Evolutionary conservation across 371 early-diverging fungal species (phyloP).

Genomic region (Nematocida minor): DNA sequence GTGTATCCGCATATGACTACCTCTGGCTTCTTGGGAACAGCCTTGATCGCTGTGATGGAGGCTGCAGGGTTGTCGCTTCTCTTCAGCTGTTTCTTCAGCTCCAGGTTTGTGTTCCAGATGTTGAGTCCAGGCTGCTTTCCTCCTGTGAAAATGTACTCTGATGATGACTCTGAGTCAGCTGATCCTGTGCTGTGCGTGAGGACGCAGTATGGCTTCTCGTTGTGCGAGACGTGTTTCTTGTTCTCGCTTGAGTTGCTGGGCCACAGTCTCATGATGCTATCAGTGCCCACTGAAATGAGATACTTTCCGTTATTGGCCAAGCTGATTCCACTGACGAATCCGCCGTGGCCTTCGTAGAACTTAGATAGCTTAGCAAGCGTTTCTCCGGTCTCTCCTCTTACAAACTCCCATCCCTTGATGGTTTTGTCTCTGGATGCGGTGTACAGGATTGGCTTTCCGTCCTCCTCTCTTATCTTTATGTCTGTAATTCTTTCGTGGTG

Average conservation of each 20-base stretch:
- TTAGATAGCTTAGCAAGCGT: slow-evolving; percentile 41
- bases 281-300: slow-evolving; percentile 57
- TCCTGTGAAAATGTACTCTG: slow-evolving; percentile 58
- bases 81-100: slow-evolving; percentile 37
- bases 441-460: slow-evolving; percentile 38
- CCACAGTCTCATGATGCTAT: slow-evolving; percentile 53
- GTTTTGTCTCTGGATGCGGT: slow-evolving; percentile 59
- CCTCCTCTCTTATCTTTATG: slow-evolving; percentile 36
- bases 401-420: slow-evolving; percentile 51
- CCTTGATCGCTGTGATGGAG: slow-evolving; percentile 55
- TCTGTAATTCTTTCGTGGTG: slow-evolving; percentile 57
- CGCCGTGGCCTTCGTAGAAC: slow-evolving; percentile 47
- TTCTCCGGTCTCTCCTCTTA: slow-evolving; percentile 33
- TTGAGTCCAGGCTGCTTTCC: slow-evolving; percentile 53
- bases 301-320: slow-evolving; percentile 31
- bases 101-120: slow-evolving; percentile 61
- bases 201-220: slow-evolving; percentile 41
- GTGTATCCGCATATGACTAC: slow-evolving; percentile 52
- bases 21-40: slow-evolving; percentile 53
- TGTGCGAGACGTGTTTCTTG: slow-evolving; percentile 41
- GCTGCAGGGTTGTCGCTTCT: slow-evolving; percentile 50
- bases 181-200: slow-evolving; percentile 54
- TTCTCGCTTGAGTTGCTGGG: slow-evolving; percentile 31
- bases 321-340: slow-evolving; percentile 50
- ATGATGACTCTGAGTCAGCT: neutral